Evolutionary conservation across 129 eudicot genomes (phyloP).

Genomic region (Heracleum sosnowskyi): DNA sequence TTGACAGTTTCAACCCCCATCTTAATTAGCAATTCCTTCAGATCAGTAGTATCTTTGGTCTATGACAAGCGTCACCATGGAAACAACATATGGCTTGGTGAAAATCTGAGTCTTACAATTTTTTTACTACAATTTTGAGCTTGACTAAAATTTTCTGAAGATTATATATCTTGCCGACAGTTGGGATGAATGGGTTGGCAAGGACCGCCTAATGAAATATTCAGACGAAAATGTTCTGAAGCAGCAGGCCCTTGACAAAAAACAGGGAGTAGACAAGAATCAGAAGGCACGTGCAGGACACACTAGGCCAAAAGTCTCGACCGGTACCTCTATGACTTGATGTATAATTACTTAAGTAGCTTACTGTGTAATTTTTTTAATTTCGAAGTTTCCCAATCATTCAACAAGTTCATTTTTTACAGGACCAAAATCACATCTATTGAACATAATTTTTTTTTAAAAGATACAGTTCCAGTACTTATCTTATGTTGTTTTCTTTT

Average conservation of each 20-base stretch:
- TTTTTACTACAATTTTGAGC: background rate
- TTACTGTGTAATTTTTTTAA: background rate
- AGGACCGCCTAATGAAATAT: slow-evolving; percentile 62
- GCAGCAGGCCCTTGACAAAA: slow-evolving; percentile 67
- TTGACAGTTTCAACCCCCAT: background rate
- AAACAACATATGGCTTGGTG: background rate
- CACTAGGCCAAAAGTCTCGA: slow-evolving; percentile 53
- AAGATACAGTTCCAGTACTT: background rate
- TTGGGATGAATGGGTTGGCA: slow-evolving; percentile 99
- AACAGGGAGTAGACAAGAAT: slow-evolving; percentile 64
- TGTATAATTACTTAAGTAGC: background rate
- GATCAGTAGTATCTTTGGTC: background rate
- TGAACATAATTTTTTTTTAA: background rate
- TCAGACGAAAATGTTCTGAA: slow-evolving; percentile 70
- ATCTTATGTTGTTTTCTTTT: background rate
- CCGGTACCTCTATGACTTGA: slow-evolving; percentile 34
- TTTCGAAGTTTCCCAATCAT: background rate
- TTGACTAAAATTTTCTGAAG: slow-evolving; percentile 8
- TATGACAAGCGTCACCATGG: too few relatives aligned
- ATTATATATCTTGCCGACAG: slow-evolving; percentile 41
- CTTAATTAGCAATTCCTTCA: background rate
- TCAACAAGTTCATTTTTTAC: background rate
- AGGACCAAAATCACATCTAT: background rate
- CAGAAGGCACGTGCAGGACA: slow-evolving; percentile 55
- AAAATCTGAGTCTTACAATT: background rate